Evolutionary conservation across 495 filamentous ascomycete species (phyloP).

Genomic region (Neurospora sp.): DNA sequence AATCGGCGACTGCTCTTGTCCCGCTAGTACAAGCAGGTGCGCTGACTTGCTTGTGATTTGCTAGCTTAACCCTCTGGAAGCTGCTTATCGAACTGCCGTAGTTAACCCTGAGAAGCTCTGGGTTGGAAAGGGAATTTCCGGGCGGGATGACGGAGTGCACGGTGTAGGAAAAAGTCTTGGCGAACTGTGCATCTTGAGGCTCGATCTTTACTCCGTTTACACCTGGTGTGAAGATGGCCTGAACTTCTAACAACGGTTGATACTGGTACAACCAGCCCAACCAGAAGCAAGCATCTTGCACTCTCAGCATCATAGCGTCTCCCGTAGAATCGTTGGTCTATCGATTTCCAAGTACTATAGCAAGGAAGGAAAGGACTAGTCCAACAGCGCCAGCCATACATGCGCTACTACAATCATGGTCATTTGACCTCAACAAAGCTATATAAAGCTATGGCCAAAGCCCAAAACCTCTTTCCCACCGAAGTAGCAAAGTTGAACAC

Average conservation of each 20-base stretch:
- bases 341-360: neutral
- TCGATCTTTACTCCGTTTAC: neutral
- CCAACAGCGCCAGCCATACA: neutral
- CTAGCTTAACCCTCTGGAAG: neutral
- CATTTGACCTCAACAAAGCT: neutral
- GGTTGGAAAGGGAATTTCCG: neutral
- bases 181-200: neutral
- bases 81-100: neutral
- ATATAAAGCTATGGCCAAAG: neutral
- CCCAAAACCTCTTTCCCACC: neutral
- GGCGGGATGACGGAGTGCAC: neutral
- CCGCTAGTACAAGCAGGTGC: neutral
- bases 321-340: neutral
- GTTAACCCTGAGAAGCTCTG: neutral
- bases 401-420: neutral
- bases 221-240: neutral
- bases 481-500: neutral
- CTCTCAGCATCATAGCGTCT: neutral
- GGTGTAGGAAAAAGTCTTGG: neutral
- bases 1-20: neutral
- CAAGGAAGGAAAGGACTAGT: neutral
- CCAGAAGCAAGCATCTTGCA: neutral
- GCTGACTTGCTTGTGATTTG: neutral
- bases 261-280: neutral
- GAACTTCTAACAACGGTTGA: neutral